These are phyloP conservation scores for Erodium maritimum DNA, from an alignment of 345 rosid species.

Conservation along the genomic window DNA sequence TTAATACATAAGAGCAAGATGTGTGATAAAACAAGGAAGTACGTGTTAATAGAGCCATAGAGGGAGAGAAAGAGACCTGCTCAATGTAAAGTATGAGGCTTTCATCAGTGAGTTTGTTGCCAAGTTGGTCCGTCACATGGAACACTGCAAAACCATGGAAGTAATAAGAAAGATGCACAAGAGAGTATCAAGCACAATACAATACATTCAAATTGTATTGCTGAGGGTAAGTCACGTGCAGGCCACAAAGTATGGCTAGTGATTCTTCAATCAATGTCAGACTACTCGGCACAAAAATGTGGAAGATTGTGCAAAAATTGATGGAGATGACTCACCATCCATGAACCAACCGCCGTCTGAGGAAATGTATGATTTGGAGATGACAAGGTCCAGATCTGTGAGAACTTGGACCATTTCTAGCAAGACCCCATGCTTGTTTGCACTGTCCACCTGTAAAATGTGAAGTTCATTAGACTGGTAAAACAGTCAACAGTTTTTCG, in stretches of 20 bases:
- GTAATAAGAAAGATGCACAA: constrained; percentile 1
- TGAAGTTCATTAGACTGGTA: background rate
- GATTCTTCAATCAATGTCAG: background rate
- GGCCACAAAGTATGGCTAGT: constrained; percentile 9
- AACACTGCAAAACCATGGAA: constrained; percentile 17
- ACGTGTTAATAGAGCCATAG: background rate
- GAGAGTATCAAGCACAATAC: background rate
- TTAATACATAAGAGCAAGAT: background rate
- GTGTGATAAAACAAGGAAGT: background rate
- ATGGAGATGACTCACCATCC: constrained; percentile 54
- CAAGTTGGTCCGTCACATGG: constrained; percentile 37
- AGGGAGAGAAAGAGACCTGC: constrained; percentile 20
- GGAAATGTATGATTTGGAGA: constrained; percentile 82
- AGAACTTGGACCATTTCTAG: constrained; percentile 90
- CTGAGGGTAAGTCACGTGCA: constrained; percentile 8
- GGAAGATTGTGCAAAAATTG: background rate
- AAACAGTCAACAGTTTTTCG: background rate
- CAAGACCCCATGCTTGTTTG: constrained; percentile 78
- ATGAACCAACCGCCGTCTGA: constrained; percentile 97
- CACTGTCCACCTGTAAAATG: constrained; percentile 68
- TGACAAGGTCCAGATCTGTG: constrained; percentile 92
- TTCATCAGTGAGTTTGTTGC: constrained; percentile 33
- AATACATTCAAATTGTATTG: background rate
- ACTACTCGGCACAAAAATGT: too few relatives aligned
- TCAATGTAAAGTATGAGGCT: constrained; percentile 38